These are phyloP conservation scores for Cinnamomum chago DNA, from an alignment of 164 flowering plant species.

Conservation along the genomic window DNA sequence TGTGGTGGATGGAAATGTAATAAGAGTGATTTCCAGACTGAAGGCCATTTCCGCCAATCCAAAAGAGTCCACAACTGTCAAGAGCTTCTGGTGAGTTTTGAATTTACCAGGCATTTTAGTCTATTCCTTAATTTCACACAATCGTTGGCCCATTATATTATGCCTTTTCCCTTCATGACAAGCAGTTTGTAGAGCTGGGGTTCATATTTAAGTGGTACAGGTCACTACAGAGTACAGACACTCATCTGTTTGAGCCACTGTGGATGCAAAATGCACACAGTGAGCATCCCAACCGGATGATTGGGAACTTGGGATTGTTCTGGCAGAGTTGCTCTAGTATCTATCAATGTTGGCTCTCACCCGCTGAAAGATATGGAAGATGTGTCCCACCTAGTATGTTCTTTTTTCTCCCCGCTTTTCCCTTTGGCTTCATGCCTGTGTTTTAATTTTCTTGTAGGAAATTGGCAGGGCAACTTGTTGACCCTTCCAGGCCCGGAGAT, in stretches of 20 bases:
- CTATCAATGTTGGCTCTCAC: too few relatives aligned
- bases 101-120: background rate
- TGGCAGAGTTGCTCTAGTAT: too few relatives aligned
- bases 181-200: background rate
- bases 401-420: background rate
- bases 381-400: too few relatives aligned
- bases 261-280: background rate
- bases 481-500: conserved; percentile 84
- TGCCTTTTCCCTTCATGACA: background rate
- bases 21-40: conserved; percentile 78
- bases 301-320: background rate
- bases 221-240: background rate
- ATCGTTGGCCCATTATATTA: background rate
- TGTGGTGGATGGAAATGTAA: conserved; percentile 92
- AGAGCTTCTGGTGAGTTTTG: conserved; percentile 67
- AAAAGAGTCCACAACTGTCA: conserved; percentile 48
- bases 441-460: conserved; percentile 39
- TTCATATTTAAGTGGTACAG: background rate
- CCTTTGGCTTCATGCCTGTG: background rate
- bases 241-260: background rate
- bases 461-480: conserved; percentile 85
- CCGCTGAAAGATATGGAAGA: too few relatives aligned
- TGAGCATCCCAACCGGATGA: background rate
- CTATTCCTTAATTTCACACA: background rate
- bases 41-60: conserved; percentile 86